Evolutionary conservation across 148 eudicot species (phyloP).

Genomic region (Chenopodium suecicum): DNA sequence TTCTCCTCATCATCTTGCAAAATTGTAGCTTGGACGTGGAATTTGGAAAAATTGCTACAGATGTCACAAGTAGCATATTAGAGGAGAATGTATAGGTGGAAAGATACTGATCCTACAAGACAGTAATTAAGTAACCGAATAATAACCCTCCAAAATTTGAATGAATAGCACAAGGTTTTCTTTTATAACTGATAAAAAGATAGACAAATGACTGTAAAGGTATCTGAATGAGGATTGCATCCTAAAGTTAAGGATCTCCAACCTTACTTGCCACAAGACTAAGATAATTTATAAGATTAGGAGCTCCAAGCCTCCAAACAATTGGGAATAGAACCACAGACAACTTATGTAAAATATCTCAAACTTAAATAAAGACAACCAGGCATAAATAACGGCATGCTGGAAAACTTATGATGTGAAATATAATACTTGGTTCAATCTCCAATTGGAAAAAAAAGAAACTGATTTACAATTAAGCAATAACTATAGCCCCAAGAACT

Average conservation of each 20-base stretch:
- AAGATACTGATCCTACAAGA: background rate
- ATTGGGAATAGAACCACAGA: background rate
- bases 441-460: background rate
- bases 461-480: background rate
- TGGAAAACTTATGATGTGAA: background rate
- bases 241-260: background rate
- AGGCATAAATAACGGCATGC: background rate
- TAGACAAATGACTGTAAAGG: background rate
- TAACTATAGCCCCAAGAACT: background rate
- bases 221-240: background rate
- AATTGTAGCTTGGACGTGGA: constrained; percentile 54
- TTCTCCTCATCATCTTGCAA: constrained; percentile 77
- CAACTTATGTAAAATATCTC: background rate
- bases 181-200: too few relatives aligned
- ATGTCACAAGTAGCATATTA: background rate
- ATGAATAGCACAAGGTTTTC: background rate
- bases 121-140: background rate
- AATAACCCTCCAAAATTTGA: background rate
- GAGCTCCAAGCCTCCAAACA: background rate
- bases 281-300: background rate
- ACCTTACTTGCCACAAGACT: background rate
- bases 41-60: constrained; percentile 17
- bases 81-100: background rate
- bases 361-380: background rate
- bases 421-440: background rate